Evolutionary conservation across 1,284 basidiomycete genomes (phyloP).

Genomic region (Coniophora puteana): DNA sequence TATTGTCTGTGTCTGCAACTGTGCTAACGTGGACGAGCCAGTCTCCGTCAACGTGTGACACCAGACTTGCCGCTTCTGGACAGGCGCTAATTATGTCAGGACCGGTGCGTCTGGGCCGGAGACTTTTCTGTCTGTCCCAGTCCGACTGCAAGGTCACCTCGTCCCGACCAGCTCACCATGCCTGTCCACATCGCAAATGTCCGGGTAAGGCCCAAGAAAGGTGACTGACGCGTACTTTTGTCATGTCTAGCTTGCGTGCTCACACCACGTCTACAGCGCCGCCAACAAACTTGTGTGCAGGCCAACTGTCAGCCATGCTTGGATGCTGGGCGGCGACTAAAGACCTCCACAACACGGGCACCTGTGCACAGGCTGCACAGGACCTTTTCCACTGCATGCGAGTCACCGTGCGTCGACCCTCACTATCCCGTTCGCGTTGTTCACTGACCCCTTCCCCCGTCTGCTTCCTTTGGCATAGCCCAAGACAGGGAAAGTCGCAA

Average conservation of each 20-base stretch:
- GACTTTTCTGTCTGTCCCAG: too few relatives aligned
- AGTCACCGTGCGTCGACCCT: conserved; percentile 59
- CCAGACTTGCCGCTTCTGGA: too few relatives aligned
- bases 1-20: too few relatives aligned
- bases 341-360: conserved; percentile 60
- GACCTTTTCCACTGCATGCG: conserved; percentile 84
- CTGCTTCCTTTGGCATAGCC: conserved; percentile 43
- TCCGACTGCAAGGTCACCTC: not conserved
- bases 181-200: conserved; percentile 71
- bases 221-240: conserved; percentile 33
- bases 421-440: conserved; percentile 1
- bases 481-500: conserved; percentile 56
- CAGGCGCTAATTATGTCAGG: too few relatives aligned
- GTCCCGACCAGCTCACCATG: conserved; percentile 30
- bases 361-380: conserved; percentile 67
- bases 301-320: conserved; percentile 80
- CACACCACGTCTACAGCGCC: conserved; percentile 33
- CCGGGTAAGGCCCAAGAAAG: conserved; percentile 77
- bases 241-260: conserved; percentile 6
- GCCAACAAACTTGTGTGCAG: conserved; percentile 62
- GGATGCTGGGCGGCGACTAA: conserved; percentile 87
- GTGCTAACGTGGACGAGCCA: conserved; percentile 1
- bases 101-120: too few relatives aligned
- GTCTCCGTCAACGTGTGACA: too few relatives aligned
- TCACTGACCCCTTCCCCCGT: conserved; percentile 8